These are phyloP conservation scores for Erigeron canadensis DNA, from an alignment of 129 eudicot genomes.

Conservation along the genomic window DNA sequence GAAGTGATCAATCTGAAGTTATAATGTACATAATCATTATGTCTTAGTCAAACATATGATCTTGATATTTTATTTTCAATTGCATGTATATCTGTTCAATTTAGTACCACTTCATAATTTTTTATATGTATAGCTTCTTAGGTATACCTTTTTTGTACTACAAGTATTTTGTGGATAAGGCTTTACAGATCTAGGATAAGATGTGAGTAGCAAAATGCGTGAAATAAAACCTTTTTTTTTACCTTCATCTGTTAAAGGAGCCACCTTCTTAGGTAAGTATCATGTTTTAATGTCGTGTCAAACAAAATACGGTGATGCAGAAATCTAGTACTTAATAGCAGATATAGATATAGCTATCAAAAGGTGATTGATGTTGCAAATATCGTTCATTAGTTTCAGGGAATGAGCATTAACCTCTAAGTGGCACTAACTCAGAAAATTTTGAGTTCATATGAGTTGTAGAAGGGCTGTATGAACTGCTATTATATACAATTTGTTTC, in stretches of 20 bases:
- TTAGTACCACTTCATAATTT: background rate
- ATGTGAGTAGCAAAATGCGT: background rate
- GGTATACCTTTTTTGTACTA: background rate
- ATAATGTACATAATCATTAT: background rate
- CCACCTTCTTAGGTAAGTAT: constrained; percentile 5
- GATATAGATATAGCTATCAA: background rate
- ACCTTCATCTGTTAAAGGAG: background rate
- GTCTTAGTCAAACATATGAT: background rate
- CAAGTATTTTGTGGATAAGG: background rate
- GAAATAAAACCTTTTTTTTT: background rate
- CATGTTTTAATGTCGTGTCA: background rate
- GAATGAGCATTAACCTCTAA: background rate
- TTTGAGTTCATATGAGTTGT: background rate
- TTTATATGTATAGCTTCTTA: background rate
- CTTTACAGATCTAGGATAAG: background rate
- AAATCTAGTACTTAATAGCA: background rate
- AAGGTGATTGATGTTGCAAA: background rate
- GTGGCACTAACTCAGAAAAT: background rate
- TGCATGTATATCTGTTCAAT: background rate
- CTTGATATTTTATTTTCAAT: background rate
- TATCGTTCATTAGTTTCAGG: background rate
- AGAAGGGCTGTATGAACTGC: background rate
- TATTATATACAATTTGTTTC: background rate
- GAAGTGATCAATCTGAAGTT: no score
- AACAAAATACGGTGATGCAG: background rate